phyloP scores from a whole-genome alignment of 352 stramenopile genomes.

The Phytophthora macrochlamydospora region DNA sequence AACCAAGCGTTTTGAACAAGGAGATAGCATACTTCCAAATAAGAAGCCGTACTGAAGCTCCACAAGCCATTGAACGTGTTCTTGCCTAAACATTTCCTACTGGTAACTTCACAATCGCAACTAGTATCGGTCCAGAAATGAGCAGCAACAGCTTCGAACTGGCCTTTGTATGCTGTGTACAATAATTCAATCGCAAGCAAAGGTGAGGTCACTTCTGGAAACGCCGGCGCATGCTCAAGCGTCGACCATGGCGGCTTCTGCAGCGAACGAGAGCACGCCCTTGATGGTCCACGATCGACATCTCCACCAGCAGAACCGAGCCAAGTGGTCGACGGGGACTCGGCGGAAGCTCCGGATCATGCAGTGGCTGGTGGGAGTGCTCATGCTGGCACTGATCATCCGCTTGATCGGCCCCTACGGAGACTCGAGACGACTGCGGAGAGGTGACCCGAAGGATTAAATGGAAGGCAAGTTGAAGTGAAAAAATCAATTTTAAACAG shows the following conservation, averaged over 20 bases:
- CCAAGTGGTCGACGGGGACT: conserved; percentile 6
- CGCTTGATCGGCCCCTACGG: conserved; percentile 13
- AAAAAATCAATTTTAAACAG: background rate
- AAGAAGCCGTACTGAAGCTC: background rate
- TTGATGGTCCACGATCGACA: conserved; percentile 24
- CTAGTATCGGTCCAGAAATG: background rate
- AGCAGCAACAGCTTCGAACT: background rate
- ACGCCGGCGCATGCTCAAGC: background rate
- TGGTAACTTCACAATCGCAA: background rate
- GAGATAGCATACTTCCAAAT: background rate
- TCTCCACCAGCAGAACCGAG: conserved; percentile 18
- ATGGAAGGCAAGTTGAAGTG: background rate
- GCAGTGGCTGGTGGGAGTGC: conserved; percentile 9
- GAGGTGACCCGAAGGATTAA: background rate
- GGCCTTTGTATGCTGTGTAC: background rate
- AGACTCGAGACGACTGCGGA: conserved; percentile 10
- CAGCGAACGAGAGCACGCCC: conserved; percentile 21
- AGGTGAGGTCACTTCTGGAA: conserved; percentile 48
- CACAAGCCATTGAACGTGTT: no score
- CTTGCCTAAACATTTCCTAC: no score
- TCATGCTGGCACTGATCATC: conserved; percentile 32
- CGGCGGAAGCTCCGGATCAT: conserved; percentile 14
- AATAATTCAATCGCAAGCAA: background rate
- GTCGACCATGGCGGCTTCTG: conserved; percentile 1
- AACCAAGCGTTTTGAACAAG: conserved; percentile 33